Base-by-base conservation (phyloP, 2,329 filamentous ascomycete genomes). In the Aureobasidium sp. region DNA sequence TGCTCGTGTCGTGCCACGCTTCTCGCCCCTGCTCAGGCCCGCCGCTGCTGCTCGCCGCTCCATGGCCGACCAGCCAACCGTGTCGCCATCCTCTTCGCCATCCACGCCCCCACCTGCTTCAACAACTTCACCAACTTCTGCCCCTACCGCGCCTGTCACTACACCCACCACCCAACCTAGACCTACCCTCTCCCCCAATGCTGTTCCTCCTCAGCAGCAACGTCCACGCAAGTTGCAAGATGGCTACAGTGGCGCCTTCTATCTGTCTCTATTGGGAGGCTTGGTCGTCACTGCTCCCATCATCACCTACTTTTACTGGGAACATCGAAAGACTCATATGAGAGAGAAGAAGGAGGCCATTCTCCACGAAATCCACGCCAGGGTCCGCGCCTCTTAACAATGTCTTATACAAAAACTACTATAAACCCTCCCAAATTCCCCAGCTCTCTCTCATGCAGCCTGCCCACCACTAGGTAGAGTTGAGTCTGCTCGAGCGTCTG, bases 401-500 rank as follows among this genome's bases (percentile, higher is more conserved):
- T 31, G 2, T 42, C 22, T 42, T 25, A 31, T 55, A 41, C 52
- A 42, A 42, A 20, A 53, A 39, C 49, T 53, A 53, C 49, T 37
- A 29, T 34, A 31, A 8, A 9, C 20, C 20, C 36, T 20, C 17
- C 37, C 11, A 7, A 45, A 7, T n/a, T 41, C 9, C 25, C 25
- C 27, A 17, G 14, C 14, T 14, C 29, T 22, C 31, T 25, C 22
- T 25, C 22, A 12, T 25, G 5, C 31, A 44, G 20, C 39, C 49
- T 17, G 11, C 34, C 31, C 5, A 4, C 31, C n/a, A 41, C 37
- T 34, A 60, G 17, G 17, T 42, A 37, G 59, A 53, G 55, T 68
- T 68, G 65, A 77, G 77, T 62, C 79, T 72, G 29, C 72, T 74
- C 52, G 77, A 79, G 60, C 79, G 76, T 62, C 79, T 70, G 31